Conservation (phyloP, 2,329 filamentous ascomycete genomes). For the Colletotrichum coccodes region DNA sequence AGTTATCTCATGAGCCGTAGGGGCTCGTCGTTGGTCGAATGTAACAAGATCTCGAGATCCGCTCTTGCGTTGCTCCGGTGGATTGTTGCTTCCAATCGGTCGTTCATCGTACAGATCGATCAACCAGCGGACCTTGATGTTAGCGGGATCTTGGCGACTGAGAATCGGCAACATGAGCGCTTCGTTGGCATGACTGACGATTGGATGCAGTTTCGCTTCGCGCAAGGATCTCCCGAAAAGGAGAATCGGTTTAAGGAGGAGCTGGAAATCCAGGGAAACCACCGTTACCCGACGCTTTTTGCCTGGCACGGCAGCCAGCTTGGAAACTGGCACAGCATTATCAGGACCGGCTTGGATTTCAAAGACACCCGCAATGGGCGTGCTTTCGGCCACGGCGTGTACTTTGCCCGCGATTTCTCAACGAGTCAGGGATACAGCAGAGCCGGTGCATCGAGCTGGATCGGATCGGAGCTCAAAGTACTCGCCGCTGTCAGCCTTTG, state of each 20-base stretch:
- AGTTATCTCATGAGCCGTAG: slow-evolving; percentile 53
- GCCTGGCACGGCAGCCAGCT: slow-evolving; percentile 87
- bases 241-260: slow-evolving; percentile 78
- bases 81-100: slow-evolving; percentile 91
- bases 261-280: slow-evolving; percentile 57
- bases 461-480: slow-evolving; percentile 72
- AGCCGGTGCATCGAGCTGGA: slow-evolving; percentile 60
- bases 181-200: slow-evolving; percentile 68
- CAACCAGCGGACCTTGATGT: slow-evolving; percentile 37
- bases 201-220: slow-evolving; percentile 87
- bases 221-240: slow-evolving; percentile 89
- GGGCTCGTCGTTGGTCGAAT: slow-evolving; percentile 52
- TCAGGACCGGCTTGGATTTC: slow-evolving; percentile 84
- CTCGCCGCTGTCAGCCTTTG: slow-evolving; percentile 76
- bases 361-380: slow-evolving; percentile 71
- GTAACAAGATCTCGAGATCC: slow-evolving; percentile 69
- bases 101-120: slow-evolving; percentile 84
- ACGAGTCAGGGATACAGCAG: slow-evolving; percentile 64
- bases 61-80: slow-evolving; percentile 79
- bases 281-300: slow-evolving; percentile 75
- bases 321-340: slow-evolving; percentile 89
- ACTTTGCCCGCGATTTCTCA: slow-evolving; percentile 72
- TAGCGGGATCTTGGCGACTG: not conserved
- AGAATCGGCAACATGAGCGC: slow-evolving; percentile 52
- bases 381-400: slow-evolving; percentile 82